Evolutionary conservation across 257 asterid species (phyloP).

Genomic region (Solanum etuberosum): DNA sequence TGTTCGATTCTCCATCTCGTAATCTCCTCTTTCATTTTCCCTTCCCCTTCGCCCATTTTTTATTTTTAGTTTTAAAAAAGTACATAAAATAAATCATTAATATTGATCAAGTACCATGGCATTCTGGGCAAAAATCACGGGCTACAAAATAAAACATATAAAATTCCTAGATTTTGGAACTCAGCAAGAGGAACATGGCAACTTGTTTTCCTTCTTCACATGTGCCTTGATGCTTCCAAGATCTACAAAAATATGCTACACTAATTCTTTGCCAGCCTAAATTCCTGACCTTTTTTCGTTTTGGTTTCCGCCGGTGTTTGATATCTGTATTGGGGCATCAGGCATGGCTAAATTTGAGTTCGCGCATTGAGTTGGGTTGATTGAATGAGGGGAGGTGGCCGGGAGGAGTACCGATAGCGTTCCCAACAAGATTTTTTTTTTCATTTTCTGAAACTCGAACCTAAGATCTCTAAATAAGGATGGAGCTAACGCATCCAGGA

Average conservation of each 20-base stretch:
- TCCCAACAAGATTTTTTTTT: too few species aligned
- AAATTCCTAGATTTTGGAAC: not conserved
- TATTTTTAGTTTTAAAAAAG: not conserved
- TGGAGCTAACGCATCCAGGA: not conserved
- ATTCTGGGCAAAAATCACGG: not conserved
- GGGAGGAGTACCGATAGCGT: too few species aligned
- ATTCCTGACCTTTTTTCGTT: not conserved
- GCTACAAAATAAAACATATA: not conserved
- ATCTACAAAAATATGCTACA: not conserved
- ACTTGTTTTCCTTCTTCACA: not conserved
- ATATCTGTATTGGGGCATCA: not conserved
- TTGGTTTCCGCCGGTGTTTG: fast-evolving
- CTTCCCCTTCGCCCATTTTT: not conserved
- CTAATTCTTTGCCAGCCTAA: not conserved
- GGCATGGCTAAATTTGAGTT: not conserved
- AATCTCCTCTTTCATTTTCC: not conserved
- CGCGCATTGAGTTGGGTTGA: too few species aligned
- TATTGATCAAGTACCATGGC: not conserved
- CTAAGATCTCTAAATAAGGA: not conserved
- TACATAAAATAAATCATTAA: not conserved
- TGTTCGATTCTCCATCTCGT: not conserved
- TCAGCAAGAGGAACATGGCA: not conserved
- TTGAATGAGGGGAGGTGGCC: not conserved
- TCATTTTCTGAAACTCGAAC: not conserved
- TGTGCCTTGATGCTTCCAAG: not conserved